phyloP scores from a whole-genome alignment of 768 basidiomycete genomes.

The Suillus decipiens region DNA sequence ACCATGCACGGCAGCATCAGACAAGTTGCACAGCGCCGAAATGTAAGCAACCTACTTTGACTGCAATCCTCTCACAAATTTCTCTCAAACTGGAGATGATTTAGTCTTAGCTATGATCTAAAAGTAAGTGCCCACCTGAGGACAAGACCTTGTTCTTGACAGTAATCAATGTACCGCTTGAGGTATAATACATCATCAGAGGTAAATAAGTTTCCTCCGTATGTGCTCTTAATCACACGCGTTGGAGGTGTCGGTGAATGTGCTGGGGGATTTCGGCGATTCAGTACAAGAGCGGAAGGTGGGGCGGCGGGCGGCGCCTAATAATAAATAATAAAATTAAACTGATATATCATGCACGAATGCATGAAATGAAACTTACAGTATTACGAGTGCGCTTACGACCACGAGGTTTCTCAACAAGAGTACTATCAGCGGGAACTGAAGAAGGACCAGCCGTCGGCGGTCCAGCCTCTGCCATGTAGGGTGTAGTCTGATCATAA shows the following conservation, averaged over 20 bases:
- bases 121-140: conserved; percentile 53
- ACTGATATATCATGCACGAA: conserved; percentile 9
- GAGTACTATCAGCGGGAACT: conserved; percentile 21
- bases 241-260: conserved; percentile 84
- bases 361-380: conserved; percentile 34
- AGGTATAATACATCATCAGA: conserved; percentile 81
- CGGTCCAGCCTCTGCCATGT: conserved; percentile 54
- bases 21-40: conserved; percentile 2
- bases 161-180: conserved; percentile 88
- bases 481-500: conserved; percentile 59
- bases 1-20: conserved; percentile 12
- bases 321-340: conserved; percentile 7
- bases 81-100: conserved; percentile 52
- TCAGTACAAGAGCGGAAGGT: conserved; percentile 65
- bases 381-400: conserved; percentile 68
- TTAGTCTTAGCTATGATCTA: not conserved
- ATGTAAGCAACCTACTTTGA: conserved; percentile 54
- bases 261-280: conserved; percentile 63
- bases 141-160: conserved; percentile 83
- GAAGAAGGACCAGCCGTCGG: conserved; percentile 45
- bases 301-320: conserved; percentile 67
- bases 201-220: conserved; percentile 87
- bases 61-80: conserved; percentile 84
- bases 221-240: conserved; percentile 85
- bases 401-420: conserved; percentile 55